A percentile compares a stretch with the other conserved stretches of the same genome.
phyloP scores from a whole-genome alignment of 345 rosid species.

The Camelina sativa region DNA sequence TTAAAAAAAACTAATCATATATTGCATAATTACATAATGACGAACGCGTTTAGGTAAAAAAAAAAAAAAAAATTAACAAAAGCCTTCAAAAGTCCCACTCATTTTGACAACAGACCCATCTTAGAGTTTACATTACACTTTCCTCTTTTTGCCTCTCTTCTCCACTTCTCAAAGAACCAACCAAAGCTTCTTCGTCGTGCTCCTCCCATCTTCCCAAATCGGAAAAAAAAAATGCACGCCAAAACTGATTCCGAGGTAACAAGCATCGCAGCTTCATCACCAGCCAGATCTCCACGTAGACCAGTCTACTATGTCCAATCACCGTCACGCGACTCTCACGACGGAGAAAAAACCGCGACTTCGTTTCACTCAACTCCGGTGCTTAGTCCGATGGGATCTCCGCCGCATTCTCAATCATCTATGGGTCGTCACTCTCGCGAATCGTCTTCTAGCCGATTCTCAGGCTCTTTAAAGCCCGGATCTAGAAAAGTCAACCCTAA shows the following conservation, averaged over 20 bases:
- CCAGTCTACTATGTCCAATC: conserved; percentile 94
- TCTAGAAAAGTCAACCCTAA: conserved; percentile 88
- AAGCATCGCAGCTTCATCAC: conserved; percentile 86
- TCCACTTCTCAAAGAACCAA: conserved; percentile 12
- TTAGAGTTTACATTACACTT: background rate
- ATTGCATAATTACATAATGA: no score
- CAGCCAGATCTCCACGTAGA: conserved; percentile 86
- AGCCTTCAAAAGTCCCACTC: background rate
- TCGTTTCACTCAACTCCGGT: conserved; percentile 97
- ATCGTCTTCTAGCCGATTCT: conserved; percentile 89
- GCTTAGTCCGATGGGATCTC: conserved; percentile 87
- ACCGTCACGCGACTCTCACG: conserved; percentile 96
- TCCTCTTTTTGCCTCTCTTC: conserved; percentile 4
- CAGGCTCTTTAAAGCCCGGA: conserved; percentile 89
- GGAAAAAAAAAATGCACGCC: conserved; percentile 78
- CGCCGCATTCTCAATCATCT: conserved; percentile 94
- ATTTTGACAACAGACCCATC: background rate
- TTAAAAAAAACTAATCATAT: no score
- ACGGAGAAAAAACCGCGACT: conserved; percentile 93
- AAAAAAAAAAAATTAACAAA: no score
- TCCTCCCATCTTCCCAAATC: background rate
- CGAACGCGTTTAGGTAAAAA: no score
- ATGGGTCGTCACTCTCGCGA: conserved; percentile 89
- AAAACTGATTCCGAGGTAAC: conserved; percentile 99
- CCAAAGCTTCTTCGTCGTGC: background rate